Percentiles rank a stretch among this genome's conserved stretches.
Conservation (phyloP, 2,329 filamentous ascomycete species). For the Colletotrichum australisinense region DNA sequence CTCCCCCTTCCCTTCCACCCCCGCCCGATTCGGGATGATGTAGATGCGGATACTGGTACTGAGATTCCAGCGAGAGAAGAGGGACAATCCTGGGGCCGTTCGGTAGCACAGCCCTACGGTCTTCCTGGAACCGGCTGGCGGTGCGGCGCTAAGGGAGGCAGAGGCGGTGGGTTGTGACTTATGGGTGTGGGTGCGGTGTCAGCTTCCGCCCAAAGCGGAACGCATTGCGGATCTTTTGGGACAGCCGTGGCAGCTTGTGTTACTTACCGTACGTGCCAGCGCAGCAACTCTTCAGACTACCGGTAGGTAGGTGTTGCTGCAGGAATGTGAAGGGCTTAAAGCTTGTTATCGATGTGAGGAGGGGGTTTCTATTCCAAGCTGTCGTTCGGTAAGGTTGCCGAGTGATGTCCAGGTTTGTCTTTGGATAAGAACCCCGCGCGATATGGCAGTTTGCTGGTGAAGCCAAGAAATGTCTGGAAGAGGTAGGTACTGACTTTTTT, state of each 20-base stretch:
- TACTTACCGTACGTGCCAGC: background rate
- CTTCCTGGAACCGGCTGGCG: background rate
- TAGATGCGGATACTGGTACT: background rate
- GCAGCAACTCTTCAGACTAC: background rate
- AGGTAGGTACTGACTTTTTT: background rate
- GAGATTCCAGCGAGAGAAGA: background rate
- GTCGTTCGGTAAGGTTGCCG: background rate
- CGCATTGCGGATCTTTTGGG: background rate
- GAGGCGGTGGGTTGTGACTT: background rate
- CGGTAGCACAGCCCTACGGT: slow-evolving; percentile 20
- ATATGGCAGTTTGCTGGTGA: background rate
- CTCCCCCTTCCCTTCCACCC: too few relatives aligned
- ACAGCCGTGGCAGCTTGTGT: background rate
- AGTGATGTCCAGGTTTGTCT: background rate
- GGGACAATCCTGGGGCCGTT: background rate
- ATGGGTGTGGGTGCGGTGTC: slow-evolving; percentile 1
- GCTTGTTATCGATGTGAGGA: background rate
- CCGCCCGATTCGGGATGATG: background rate
- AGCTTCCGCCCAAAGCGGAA: slow-evolving; percentile 19
- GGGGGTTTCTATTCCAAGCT: background rate
- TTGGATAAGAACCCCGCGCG: background rate
- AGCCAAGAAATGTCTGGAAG: background rate
- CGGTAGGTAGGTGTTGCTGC: background rate
- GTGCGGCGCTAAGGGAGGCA: slow-evolving; percentile 5
- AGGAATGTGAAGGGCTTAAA: background rate